Base-by-base conservation (phyloP, 2,329 filamentous ascomycete species). In the Arthrobotrys pseudoclavata region DNA sequence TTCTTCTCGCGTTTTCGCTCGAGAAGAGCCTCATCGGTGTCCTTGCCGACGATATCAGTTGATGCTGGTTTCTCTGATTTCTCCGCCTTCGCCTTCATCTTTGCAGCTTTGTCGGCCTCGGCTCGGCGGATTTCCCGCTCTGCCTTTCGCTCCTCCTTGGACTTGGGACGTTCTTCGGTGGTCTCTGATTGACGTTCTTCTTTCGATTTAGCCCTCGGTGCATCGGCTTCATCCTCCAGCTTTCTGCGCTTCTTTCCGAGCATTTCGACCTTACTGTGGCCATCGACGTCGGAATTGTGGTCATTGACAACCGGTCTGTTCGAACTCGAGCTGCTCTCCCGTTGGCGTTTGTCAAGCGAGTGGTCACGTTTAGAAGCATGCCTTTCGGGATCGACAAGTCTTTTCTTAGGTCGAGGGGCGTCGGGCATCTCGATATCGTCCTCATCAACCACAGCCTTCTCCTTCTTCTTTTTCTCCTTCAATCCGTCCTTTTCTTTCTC, bases 231-330 rank as follows among this genome's bases (percentile, higher is more conserved):
- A 13, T 80, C 80, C 18, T 79, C 76, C 53, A 80, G 50, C 45
- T 76, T 80, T 57, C 69, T 77, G 18, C 79, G 79, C 24, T 77
- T 79, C 61, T 69, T 79, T 50, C 24, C 76, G 60, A 52, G 34
- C 24, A 66, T 79, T 6, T 72, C 69, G 37, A 53, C 47, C 47
- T 74, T 74, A 45, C 24, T 10, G 40, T 61, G 78, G 48, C 42
- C 76, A 69, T 80, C 79, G 20, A 79, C 80, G 67, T 81, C 80
- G 40, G 80, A 80, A 34, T 52, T 76, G 40, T 79, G 70, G 48
- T 80, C 77, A 15, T 79, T 70, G 50, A 50, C 67, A 40, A 57
- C n/a, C 22, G 67, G 76, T 22, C 69, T 76, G 69, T 71, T 79
- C 29, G 80, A 80, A 31, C 66, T 79, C 1, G 74, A 67, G 18